These are phyloP conservation scores for Leccinum fallax DNA, from an alignment of 1,284 basidiomycete species.

Conservation along the genomic window DNA sequence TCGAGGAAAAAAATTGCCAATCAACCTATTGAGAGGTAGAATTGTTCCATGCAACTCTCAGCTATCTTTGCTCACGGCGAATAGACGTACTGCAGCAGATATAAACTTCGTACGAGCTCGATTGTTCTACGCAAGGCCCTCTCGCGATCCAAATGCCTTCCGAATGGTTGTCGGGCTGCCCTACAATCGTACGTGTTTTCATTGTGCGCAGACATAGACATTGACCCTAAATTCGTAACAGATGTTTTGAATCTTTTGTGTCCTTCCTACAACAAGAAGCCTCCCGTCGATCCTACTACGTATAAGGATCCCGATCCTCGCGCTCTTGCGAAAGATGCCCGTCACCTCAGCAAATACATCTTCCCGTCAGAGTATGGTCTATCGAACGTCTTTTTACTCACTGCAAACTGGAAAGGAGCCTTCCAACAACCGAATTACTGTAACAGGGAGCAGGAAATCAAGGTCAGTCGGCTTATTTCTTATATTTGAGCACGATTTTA, in stretches of 20 bases:
- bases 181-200: slow-evolving; percentile 53
- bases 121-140: slow-evolving; percentile 71
- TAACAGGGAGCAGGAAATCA: slow-evolving; percentile 73
- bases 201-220: not conserved
- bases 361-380: slow-evolving; percentile 81
- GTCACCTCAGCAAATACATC: slow-evolving; percentile 79
- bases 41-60: not conserved
- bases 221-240: slow-evolving; percentile 33
- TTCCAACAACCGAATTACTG: slow-evolving; percentile 52
- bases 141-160: slow-evolving; percentile 46
- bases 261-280: slow-evolving; percentile 42
- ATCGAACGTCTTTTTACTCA: slow-evolving; percentile 52
- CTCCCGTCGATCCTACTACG: slow-evolving; percentile 22
- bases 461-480: slow-evolving; percentile 42
- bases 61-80: slow-evolving; percentile 21
- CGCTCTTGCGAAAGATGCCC: slow-evolving; percentile 49
- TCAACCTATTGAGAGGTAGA: slow-evolving; percentile 28
- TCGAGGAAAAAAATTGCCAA: slow-evolving; percentile 5
- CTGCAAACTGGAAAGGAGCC: slow-evolving; percentile 28
- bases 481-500: not conserved
- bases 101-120: slow-evolving; percentile 57
- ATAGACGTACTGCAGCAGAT: slow-evolving; percentile 52
- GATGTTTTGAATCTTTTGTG: slow-evolving; percentile 64
- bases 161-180: slow-evolving; percentile 65
- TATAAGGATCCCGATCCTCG: slow-evolving; percentile 46